Conservation (phyloP, 495 filamentous ascomycete genomes). For the Penicillium diatomitis region DNA sequence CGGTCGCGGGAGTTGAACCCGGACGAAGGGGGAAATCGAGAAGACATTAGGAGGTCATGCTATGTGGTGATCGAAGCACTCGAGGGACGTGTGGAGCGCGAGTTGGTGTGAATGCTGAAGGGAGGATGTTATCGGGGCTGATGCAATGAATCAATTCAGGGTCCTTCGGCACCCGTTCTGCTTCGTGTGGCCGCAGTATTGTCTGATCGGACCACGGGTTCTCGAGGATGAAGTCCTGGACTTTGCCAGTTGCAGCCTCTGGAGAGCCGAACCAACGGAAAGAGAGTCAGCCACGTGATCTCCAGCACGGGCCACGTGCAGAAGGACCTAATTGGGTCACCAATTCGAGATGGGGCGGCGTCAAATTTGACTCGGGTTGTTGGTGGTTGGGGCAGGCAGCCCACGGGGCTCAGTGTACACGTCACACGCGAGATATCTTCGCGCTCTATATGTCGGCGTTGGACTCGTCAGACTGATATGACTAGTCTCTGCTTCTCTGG, state of each 20-base stretch:
- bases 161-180: not conserved
- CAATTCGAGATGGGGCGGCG: not conserved
- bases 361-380: too few relatives aligned
- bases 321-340: not conserved
- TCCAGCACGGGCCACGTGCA: slow-evolving; percentile 10
- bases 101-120: not conserved
- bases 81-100: not conserved
- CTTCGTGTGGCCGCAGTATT: not conserved
- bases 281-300: slow-evolving; percentile 3
- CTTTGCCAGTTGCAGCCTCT: not conserved
- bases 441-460: too few relatives aligned
- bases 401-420: too few relatives aligned
- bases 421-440: too few relatives aligned
- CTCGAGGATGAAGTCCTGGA: not conserved
- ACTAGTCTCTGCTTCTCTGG: too few relatives aligned
- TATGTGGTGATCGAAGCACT: slow-evolving; percentile 17
- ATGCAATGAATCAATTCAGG: not conserved
- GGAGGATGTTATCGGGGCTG: not conserved
- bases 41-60: slow-evolving; percentile 43
- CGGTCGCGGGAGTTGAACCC: slow-evolving; percentile 43
- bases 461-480: too few relatives aligned
- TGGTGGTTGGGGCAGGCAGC: too few relatives aligned
- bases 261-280: not conserved
- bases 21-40: slow-evolving; percentile 37
- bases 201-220: not conserved